Percentiles rank a stretch among this genome's conserved stretches.
These are phyloP conservation scores for Fusarium heterosporum DNA, from an alignment of 2,329 filamentous ascomycete species.

Conservation along the genomic window DNA sequence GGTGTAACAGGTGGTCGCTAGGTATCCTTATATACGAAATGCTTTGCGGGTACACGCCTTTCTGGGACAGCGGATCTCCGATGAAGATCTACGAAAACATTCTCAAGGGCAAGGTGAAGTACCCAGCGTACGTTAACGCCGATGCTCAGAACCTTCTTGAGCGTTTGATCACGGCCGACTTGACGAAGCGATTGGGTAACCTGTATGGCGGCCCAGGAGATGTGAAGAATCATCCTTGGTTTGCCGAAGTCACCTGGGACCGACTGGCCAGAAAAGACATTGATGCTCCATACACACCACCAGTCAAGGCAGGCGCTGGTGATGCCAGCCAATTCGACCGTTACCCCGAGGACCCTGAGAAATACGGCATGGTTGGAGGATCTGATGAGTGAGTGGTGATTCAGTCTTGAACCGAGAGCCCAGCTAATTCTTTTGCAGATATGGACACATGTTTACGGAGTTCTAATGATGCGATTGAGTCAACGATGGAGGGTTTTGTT, in stretches of 20 bases:
- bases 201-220: constrained; percentile 90
- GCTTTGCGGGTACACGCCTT: constrained; percentile 98
- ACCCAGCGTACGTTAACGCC: constrained; percentile 93
- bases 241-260: constrained; percentile 98
- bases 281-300: constrained; percentile 96
- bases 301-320: constrained; percentile 91
- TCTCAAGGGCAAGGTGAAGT: constrained; percentile 93
- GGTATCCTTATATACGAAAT: constrained; percentile 99
- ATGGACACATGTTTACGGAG: constrained; percentile 79
- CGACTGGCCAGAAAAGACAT: constrained; percentile 94
- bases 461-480: constrained; percentile 63
- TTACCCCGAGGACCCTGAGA: constrained; percentile 96
- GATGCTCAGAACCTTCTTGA: constrained; percentile 94
- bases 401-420: not conserved
- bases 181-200: constrained; percentile 96
- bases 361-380: constrained; percentile 79
- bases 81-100: constrained; percentile 99
- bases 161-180: constrained; percentile 90
- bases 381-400: constrained; percentile 79
- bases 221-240: constrained; percentile 97
- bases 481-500: constrained; percentile 16
- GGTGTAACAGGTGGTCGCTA: constrained; percentile 86
- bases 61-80: constrained; percentile 97
- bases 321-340: constrained; percentile 98
- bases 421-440: constrained; percentile 59